Conservation (phyloP, 1,139 yeast genomes). For the Taphrina deformans region DNA sequence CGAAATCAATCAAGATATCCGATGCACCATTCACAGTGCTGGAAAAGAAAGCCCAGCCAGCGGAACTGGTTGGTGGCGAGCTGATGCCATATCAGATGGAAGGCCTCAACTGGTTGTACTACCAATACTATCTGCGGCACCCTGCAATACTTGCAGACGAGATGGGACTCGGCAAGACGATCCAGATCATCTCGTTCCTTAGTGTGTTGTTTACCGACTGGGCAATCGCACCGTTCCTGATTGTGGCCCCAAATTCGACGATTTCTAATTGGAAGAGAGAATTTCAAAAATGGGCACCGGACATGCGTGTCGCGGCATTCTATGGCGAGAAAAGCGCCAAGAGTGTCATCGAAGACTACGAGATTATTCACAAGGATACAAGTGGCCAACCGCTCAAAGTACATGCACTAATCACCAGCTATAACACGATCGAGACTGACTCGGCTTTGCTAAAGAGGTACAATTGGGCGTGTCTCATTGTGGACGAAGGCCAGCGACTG, state of each 20-base stretch:
- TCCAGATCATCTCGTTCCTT: slow-evolving; percentile 73
- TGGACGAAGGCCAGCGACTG: slow-evolving; percentile 89
- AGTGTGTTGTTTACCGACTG: slow-evolving; percentile 37
- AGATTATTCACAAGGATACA: slow-evolving; percentile 51
- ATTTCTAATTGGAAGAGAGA: slow-evolving; percentile 82
- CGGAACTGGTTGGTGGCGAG: slow-evolving; percentile 30
- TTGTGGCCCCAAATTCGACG: slow-evolving; percentile 80
- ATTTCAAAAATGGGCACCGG: slow-evolving; percentile 86
- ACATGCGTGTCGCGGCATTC: slow-evolving; percentile 61
- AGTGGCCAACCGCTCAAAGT: slow-evolving; percentile 56
- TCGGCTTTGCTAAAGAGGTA: slow-evolving; percentile 64
- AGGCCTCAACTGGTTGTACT: slow-evolving; percentile 40
- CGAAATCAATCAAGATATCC: not conserved
- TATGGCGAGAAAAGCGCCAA: slow-evolving; percentile 65
- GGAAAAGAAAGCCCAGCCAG: slow-evolving; percentile 30
- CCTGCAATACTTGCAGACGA: slow-evolving; percentile 94
- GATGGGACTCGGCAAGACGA: slow-evolving; percentile 96
- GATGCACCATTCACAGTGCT: slow-evolving; percentile 24
- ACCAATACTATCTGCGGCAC: slow-evolving; percentile 37
- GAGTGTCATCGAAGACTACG: slow-evolving; percentile 63
- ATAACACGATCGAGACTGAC: slow-evolving; percentile 75
- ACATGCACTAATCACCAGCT: slow-evolving; percentile 74
- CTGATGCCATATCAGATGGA: slow-evolving; percentile 39
- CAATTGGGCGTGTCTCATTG: slow-evolving; percentile 82
- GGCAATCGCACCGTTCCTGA: slow-evolving; percentile 57